phyloP scores from a whole-genome alignment of 73 alveolate genomes.

The Paramecium octaurelia region DNA sequence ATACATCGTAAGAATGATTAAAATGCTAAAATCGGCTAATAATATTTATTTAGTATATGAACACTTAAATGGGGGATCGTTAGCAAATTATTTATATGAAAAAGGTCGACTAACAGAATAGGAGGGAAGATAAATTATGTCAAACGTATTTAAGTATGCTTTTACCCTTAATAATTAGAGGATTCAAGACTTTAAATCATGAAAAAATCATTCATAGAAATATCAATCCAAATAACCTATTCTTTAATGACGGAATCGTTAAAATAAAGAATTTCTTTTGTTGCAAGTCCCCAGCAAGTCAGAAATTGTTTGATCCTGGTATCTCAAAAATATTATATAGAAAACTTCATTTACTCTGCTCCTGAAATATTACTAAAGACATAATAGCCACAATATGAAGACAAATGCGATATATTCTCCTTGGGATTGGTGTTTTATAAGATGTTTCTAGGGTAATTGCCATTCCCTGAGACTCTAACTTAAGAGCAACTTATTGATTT shows the following conservation, averaged over 20 bases:
- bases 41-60: conserved; percentile 56
- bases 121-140: conserved; percentile 51
- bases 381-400: conserved; percentile 13
- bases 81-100: conserved; percentile 25
- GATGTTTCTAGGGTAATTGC: not conserved
- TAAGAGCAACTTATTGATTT: not conserved
- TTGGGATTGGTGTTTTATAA: conserved; percentile 15
- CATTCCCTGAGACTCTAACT: conserved; percentile 22
- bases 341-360: conserved; percentile 39
- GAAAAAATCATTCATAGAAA: conserved; percentile 56
- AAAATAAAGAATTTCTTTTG: conserved; percentile 53
- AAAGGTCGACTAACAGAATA: conserved; percentile 30
- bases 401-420: conserved; percentile 41
- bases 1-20: conserved; percentile 57
- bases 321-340: not conserved
- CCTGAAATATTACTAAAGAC: conserved; percentile 52
- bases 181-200: conserved; percentile 42
- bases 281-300: conserved; percentile 55
- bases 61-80: conserved; percentile 56
- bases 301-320: conserved; percentile 44
- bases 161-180: not conserved
- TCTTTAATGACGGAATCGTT: conserved; percentile 23
- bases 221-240: conserved; percentile 48
- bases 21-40: conserved; percentile 59
- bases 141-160: not conserved